Evolutionary conservation across 305 asterid species (phyloP), one percentile per base, ranked within the genome.

Genomic region (Nicotiana rustica): DNA sequence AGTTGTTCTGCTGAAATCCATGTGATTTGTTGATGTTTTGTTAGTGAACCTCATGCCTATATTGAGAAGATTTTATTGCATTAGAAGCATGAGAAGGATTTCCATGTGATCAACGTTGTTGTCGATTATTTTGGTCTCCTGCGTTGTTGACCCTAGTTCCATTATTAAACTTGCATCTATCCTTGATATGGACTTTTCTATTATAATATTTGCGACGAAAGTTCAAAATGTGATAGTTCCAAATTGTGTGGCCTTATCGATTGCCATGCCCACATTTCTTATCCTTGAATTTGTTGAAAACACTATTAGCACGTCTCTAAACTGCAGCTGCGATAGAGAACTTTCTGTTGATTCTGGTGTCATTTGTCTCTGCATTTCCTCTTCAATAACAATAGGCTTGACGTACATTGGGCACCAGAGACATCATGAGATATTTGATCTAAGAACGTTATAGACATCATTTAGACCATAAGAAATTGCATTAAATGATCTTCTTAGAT

Each of bases 221-320:
- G 5, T 56, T 81, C 0, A 4, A 31, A 68, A 69, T 56, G 1
- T 25, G 9, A 10, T 75, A 82, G 5, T 59, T 41, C 13, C 70
- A 71, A 81, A 81, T 81, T 4, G 33, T 57, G 6, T 81, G 71
- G 0, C 73, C 62, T 12, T 38, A 10, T 15, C 49, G 10, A 6
- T 59, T 82, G 9, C 84, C 14, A 59, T 70, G 84, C 2, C 70
- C 84, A 70, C 80, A 70, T 3, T 70, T 5, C 14, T 70, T 71
- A 19, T 10, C 10, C 8, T 14, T 25, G 3, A 3, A 1, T 29
- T 29, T 66, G 71, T 66, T 2, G 44, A 66, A 66, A 31, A 41
- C 44, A 2, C 14, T 81, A 49, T 18, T 8, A 0, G 15, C 0
- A 4, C 1, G 33, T 2, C 4, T 35, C 2, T 82, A 17, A 14